Conservation (phyloP, 176 grass and related monocot genomes). For the Aegilops speltoides region DNA sequence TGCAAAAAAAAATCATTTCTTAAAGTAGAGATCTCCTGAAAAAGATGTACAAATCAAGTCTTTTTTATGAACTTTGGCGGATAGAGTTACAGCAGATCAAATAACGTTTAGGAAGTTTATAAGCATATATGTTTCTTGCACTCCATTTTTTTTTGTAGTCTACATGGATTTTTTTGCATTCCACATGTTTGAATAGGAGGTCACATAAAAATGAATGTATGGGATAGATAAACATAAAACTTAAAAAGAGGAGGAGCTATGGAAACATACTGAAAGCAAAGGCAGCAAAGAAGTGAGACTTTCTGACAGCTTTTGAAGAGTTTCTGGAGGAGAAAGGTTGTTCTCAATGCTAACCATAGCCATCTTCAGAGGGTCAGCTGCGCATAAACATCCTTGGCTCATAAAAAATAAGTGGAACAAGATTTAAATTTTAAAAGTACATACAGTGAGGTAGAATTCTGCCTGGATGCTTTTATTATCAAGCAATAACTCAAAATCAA, state of each 20-base stretch:
- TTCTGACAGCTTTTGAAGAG: constrained; percentile 66
- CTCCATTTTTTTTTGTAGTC: neutral
- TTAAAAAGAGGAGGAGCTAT: neutral
- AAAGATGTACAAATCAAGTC: neutral
- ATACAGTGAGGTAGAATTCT: neutral
- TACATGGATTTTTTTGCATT: neutral
- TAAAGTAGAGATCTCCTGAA: neutral
- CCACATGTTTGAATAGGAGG: neutral
- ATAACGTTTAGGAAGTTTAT: neutral
- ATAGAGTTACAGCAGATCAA: neutral
- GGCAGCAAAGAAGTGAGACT: constrained; percentile 81
- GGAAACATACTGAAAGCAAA: constrained; percentile 73
- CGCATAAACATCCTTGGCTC: constrained; percentile 16
- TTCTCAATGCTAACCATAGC: constrained; percentile 64
- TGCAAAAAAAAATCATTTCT: neutral
- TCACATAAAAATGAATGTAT: neutral
- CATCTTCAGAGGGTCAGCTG: constrained; percentile 92
- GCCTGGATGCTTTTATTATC: neutral
- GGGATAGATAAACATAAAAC: neutral
- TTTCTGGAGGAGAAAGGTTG: constrained; percentile 60
- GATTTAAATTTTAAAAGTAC: neutral
- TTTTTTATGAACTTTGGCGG: neutral
- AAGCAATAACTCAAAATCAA: neutral
- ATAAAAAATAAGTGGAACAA: neutral
- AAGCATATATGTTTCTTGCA: neutral